Conservation (phyloP, 306 rosid genomes). For the Cyclanthera cordifolia region DNA sequence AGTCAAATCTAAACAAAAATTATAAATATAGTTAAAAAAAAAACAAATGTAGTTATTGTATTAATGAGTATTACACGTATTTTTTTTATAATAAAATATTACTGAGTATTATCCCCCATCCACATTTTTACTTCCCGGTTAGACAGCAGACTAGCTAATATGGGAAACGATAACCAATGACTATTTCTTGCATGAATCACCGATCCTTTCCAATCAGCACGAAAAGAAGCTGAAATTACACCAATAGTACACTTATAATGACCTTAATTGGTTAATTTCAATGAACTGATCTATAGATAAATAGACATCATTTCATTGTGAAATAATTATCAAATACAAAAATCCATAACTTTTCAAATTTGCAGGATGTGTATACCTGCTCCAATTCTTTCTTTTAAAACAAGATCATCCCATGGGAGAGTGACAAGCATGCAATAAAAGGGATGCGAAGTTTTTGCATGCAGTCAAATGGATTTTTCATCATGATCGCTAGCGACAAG, state of each 20-base stretch:
- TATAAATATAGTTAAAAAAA: too few species aligned
- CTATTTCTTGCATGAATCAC: constrained; percentile 35
- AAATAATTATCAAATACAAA: constrained; percentile 14
- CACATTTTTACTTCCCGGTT: too few species aligned
- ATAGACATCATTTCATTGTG: background rate
- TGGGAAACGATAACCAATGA: background rate
- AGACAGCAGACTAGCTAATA: background rate
- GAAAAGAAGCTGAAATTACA: constrained; percentile 84
- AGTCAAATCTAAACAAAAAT: too few species aligned
- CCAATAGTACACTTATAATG: constrained; percentile 16
- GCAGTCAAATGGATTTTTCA: constrained; percentile 27
- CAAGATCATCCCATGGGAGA: constrained; percentile 80
- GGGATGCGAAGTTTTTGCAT: constrained; percentile 31
- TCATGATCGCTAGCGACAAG: constrained; percentile 32
- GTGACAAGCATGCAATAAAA: too few species aligned
- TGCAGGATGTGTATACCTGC: constrained; percentile 48
- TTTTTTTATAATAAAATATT: too few species aligned
- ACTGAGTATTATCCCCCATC: too few species aligned
- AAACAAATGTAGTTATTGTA: too few species aligned
- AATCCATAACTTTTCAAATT: background rate
- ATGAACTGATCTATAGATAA: background rate
- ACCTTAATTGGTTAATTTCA: background rate
- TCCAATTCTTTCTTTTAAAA: constrained; percentile 77
- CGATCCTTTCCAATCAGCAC: constrained; percentile 98
- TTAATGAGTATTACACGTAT: too few species aligned